Evolutionary conservation across 164 flowering plant species (phyloP).

Genomic region (Vitis amurensis): DNA sequence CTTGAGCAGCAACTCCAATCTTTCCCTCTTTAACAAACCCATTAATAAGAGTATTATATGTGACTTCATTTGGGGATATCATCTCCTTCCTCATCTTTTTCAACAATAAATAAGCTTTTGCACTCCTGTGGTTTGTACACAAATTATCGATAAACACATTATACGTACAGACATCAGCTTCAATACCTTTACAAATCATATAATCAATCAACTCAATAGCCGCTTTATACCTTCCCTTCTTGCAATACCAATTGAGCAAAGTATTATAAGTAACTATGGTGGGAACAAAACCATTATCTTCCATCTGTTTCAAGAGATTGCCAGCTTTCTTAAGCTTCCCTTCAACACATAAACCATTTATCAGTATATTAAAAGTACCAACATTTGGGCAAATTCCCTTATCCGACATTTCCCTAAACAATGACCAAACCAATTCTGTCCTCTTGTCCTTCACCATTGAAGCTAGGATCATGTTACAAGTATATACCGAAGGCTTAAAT

Average conservation of each 20-base stretch:
- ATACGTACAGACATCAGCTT: constrained; percentile 74
- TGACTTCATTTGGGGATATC: constrained; percentile 62
- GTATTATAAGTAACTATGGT: constrained; percentile 70
- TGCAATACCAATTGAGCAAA: constrained; percentile 77
- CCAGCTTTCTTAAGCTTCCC: constrained; percentile 69
- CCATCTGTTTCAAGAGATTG: constrained; percentile 70
- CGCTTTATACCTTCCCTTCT: constrained; percentile 65
- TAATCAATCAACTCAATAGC: constrained; percentile 63
- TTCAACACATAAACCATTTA: constrained; percentile 56
- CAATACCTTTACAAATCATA: constrained; percentile 65
- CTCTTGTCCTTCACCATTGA: constrained; percentile 34
- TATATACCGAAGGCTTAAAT: constrained; percentile 66
- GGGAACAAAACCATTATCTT: constrained; percentile 64
- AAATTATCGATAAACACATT: constrained; percentile 69
- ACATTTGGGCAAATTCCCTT: constrained; percentile 60
- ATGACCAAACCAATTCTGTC: constrained; percentile 49
- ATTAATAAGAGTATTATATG: constrained; percentile 72
- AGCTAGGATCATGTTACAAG: constrained; percentile 66
- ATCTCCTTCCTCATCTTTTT: constrained; percentile 70
- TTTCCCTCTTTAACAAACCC: constrained; percentile 86
- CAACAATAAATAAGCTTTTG: constrained; percentile 71
- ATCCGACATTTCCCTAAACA: constrained; percentile 66
- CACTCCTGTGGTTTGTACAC: constrained; percentile 57
- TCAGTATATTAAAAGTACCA: constrained; percentile 66
- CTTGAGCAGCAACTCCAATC: constrained; percentile 44